These are phyloP conservation scores for Zygosaccharomyces sapae DNA, from an alignment of 1,139 yeast species.

Conservation along the genomic window DNA sequence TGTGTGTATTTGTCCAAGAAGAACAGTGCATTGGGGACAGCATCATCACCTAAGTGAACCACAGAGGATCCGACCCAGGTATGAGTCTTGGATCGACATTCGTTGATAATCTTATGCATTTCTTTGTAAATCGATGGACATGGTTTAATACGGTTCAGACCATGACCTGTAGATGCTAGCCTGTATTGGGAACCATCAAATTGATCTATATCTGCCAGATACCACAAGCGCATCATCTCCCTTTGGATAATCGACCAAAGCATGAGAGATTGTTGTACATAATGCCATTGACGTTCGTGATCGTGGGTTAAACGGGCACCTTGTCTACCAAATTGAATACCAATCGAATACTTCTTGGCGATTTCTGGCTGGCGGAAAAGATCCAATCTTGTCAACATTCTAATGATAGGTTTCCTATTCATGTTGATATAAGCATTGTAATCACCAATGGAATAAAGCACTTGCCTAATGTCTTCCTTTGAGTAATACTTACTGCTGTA, in stretches of 20 bases:
- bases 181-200: constrained; percentile 50
- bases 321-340: constrained; percentile 56
- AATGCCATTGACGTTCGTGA: constrained; percentile 63
- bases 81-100: constrained; percentile 57
- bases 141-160: constrained; percentile 64
- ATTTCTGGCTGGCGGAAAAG: constrained; percentile 45
- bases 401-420: constrained; percentile 58
- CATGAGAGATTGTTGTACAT: constrained; percentile 64
- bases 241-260: constrained; percentile 71
- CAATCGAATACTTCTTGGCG: constrained; percentile 44
- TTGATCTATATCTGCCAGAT: constrained; percentile 64
- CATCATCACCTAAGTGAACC: constrained; percentile 71
- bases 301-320: constrained; percentile 69
- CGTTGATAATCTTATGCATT: constrained; percentile 60
- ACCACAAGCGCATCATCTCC: constrained; percentile 70
- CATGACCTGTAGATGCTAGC: constrained; percentile 72
- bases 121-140: constrained; percentile 63
- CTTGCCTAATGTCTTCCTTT: constrained; percentile 60
- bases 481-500: constrained; percentile 36
- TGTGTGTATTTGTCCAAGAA: constrained; percentile 72
- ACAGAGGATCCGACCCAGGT: constrained; percentile 75
- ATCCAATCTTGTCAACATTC: constrained; percentile 54
- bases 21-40: constrained; percentile 73
- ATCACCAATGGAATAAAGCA: constrained; percentile 69
- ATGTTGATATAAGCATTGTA: constrained; percentile 66